Conservation (phyloP, 2,329 filamentous ascomycete genomes). For the Neofusicoccum sp. region DNA sequence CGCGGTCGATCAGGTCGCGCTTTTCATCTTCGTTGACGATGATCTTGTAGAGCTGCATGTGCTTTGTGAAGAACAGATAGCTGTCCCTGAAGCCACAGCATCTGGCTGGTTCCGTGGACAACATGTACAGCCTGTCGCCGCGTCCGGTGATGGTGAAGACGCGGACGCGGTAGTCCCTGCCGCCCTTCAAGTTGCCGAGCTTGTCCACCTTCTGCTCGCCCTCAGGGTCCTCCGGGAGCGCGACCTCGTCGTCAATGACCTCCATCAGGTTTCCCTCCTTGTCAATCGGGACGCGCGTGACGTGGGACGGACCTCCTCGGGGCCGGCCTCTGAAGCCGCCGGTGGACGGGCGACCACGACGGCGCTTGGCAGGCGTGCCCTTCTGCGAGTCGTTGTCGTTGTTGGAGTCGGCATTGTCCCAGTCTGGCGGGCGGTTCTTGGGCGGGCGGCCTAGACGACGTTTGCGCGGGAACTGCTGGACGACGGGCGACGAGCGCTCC, state of each 20-base stretch:
- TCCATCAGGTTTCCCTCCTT: slow-evolving; percentile 92
- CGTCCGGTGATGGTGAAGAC: slow-evolving; percentile 89
- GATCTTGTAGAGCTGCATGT: slow-evolving; percentile 94
- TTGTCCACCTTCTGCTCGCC: slow-evolving; percentile 95
- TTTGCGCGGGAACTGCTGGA: slow-evolving; percentile 67
- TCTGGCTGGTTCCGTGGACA: slow-evolving; percentile 94
- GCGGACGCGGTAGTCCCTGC: slow-evolving; percentile 89
- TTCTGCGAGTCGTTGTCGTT: slow-evolving; percentile 50
- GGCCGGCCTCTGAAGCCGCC: slow-evolving; percentile 71
- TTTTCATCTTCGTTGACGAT: slow-evolving; percentile 98
- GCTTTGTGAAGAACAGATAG: slow-evolving; percentile 98
- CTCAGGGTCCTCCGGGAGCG: slow-evolving; percentile 81
- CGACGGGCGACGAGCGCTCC: slow-evolving; percentile 51
- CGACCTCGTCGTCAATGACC: slow-evolving; percentile 89
- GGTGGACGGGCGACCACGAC: slow-evolving; percentile 52
- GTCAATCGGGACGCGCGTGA: slow-evolving; percentile 83
- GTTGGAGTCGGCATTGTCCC: slow-evolving; percentile 63
- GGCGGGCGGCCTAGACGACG: slow-evolving; percentile 80
- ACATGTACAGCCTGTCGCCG: slow-evolving; percentile 89
- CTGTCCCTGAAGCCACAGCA: slow-evolving; percentile 98
- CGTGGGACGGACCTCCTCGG: slow-evolving; percentile 72
- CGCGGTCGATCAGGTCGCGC: slow-evolving; percentile 89
- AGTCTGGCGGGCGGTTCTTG: slow-evolving; percentile 81
- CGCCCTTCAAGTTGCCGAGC: slow-evolving; percentile 77
- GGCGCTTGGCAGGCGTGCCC: slow-evolving; percentile 53